A percentile compares a stretch with the other conserved stretches of the same genome.
Evolutionary conservation across 768 basidiomycete genomes (phyloP).

Genomic region (Chalciporus piperatus): DNA sequence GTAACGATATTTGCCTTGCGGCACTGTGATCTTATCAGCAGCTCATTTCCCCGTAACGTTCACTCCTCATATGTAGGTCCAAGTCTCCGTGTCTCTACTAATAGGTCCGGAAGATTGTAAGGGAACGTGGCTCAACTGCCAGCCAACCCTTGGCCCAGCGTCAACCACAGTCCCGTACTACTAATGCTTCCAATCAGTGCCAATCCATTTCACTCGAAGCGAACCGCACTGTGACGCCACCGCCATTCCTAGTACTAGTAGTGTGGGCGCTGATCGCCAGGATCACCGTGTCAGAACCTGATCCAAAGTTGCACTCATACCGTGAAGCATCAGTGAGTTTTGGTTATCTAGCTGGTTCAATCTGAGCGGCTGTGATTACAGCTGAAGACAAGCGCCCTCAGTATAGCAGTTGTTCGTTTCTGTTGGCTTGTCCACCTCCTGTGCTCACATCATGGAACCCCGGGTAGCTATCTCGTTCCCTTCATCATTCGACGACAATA

Average conservation of each 20-base stretch:
- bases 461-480: neutral
- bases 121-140: constrained; percentile 25
- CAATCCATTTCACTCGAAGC: too few relatives aligned
- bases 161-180: too few relatives aligned
- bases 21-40: too few relatives aligned
- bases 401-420: neutral
- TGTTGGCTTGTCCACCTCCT: neutral
- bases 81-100: neutral
- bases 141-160: too few relatives aligned
- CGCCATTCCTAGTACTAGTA: too few relatives aligned
- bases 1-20: too few relatives aligned
- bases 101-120: neutral
- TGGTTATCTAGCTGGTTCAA: neutral
- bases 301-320: neutral
- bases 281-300: too few relatives aligned
- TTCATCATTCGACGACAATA: neutral
- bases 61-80: too few relatives aligned
- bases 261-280: too few relatives aligned
- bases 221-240: neutral
- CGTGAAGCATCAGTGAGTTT: neutral
- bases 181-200: too few relatives aligned
- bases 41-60: too few relatives aligned
- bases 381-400: neutral
- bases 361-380: neutral
- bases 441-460: constrained; percentile 6